phyloP scores from a whole-genome alignment of 2,329 filamentous ascomycete species.

The Claviceps sorghi region DNA sequence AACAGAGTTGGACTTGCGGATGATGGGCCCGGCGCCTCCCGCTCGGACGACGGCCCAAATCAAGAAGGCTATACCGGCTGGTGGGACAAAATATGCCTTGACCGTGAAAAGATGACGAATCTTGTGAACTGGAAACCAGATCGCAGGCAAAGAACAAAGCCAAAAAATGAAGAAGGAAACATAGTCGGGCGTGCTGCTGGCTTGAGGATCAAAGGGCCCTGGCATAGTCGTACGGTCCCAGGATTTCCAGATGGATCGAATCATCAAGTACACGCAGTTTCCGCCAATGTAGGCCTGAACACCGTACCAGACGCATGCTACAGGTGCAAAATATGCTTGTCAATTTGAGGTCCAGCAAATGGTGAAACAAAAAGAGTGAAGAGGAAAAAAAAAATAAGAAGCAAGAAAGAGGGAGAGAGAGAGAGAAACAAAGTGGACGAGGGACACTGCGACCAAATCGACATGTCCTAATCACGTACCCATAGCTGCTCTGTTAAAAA shows the following conservation, averaged over 20 bases:
- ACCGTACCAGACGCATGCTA: slow-evolving; percentile 73
- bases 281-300: slow-evolving; percentile 78
- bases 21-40: slow-evolving; percentile 69
- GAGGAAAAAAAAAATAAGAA: background rate
- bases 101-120: slow-evolving; percentile 82
- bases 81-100: slow-evolving; percentile 73
- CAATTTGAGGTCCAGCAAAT: background rate
- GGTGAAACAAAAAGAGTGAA: background rate
- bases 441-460: background rate
- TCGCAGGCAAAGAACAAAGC: slow-evolving; percentile 63
- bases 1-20: slow-evolving; percentile 49
- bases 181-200: slow-evolving; percentile 62
- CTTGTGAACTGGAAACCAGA: slow-evolving; percentile 82
- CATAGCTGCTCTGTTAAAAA: slow-evolving; percentile 79
- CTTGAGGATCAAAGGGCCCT: slow-evolving; percentile 49
- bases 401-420: background rate
- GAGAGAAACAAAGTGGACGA: no score
- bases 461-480: slow-evolving; percentile 19
- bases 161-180: slow-evolving; percentile 81
- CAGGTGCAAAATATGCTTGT: background rate
- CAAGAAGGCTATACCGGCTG: slow-evolving; percentile 72
- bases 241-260: slow-evolving; percentile 64
- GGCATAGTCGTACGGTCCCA: slow-evolving; percentile 46
- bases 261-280: slow-evolving; percentile 78
- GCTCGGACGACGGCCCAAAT: slow-evolving; percentile 75